Evolutionary conservation across 2,329 filamentous ascomycete genomes (phyloP), one percentile per base, ranked within the genome.

Genomic region (Pseudocercospora cruenta): DNA sequence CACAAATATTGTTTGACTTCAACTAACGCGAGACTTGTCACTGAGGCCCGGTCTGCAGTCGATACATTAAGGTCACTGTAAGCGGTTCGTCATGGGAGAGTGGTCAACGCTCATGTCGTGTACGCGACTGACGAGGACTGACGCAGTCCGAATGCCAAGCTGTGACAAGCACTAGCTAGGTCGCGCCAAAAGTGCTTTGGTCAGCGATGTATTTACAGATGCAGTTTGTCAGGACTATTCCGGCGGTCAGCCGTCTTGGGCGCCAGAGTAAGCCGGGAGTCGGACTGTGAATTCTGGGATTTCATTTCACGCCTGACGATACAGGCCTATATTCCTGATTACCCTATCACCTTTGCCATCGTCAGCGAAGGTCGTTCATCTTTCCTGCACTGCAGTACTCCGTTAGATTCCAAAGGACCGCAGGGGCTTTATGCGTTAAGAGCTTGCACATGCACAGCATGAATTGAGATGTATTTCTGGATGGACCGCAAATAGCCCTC

Each of bases 171-270:
- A 54, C 16, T 54, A 21, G 39, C 21, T 21, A 51, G 47, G 22
- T 19, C 21, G 49, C 19, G 19, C 8, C 22, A 26, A 19, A 26
- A 53, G 21, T 28, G 12, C 26, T 47, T 28, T 47, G 57, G 57
- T 47, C 57, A 59, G 57, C 57, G 26, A 43, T 45, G 12, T 45
- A 59, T 59, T 59, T 39, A n/a, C 36, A 24, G 36, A 22, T 59
- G 57, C 22, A n/a, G 21, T 59, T 47, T 24, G 33, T 28, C 57
- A 59, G 57, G 26, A 2, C 16, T 12, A 47, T 2, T 24, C 21
- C 14, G 19, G 51, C 14, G 22, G 24, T 39, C 36, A 39, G 36
- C 36, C 4, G 47, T 22, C 24, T 26, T 53, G 22, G 49, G 22
- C 22, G 22, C 12, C 19, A 26, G 22, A 26, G 6, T 53, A 19